Evolutionary conservation across 2,329 filamentous ascomycete genomes (phyloP), one percentile per base, ranked within the genome.

Genomic region (Curvularia sp.): DNA sequence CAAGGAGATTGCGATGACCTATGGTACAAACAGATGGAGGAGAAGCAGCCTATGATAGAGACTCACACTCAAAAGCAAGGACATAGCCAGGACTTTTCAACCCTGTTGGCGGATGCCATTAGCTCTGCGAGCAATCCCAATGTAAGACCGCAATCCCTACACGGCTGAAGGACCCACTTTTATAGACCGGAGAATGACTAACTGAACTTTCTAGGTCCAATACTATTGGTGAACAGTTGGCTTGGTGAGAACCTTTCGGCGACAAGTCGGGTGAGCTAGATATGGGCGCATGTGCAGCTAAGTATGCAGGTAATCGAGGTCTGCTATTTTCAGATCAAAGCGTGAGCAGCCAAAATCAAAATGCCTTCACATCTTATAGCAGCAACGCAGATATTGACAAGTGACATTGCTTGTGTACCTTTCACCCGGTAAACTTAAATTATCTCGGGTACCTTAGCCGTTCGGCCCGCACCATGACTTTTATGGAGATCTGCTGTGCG

Each of bases 111-210:
- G 7, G 35, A 33, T 44, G 33, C 20, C 7, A 3, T 31, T 33
- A 28, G 22, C 26, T 35, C 30, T 30, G 49, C 35, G 12, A 28
- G 24, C 20, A 18, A 44, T 42, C 57, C 57, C 12, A 24, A 50
- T 7, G 57, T 60, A 55, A 18, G 46, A 20, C 20, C 24, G 24
- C 33, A 50, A 31, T 18, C 9, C 4, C 44, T 20, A 31, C 44
- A 47, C 44, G 8, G 44, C 44, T 33, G 9, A 7, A 18, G 4
- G 44, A 2, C 22, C 42, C 30, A 39, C 24, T 54, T 8, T 20
- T 13, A 10, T 20, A 13, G 5, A 30, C 12, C 22, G 33, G 88
- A 60, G 89, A 87, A 5, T 84, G 95, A 81, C 75, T 97, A 5
- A 64, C 55, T 7, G 56, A 41, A 56, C 4, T 15, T 30, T n/a